Evolutionary conservation across 1,139 yeast species (phyloP), one percentile per base, ranked within the genome.

Genomic region (Sugiyamaella japonica): DNA sequence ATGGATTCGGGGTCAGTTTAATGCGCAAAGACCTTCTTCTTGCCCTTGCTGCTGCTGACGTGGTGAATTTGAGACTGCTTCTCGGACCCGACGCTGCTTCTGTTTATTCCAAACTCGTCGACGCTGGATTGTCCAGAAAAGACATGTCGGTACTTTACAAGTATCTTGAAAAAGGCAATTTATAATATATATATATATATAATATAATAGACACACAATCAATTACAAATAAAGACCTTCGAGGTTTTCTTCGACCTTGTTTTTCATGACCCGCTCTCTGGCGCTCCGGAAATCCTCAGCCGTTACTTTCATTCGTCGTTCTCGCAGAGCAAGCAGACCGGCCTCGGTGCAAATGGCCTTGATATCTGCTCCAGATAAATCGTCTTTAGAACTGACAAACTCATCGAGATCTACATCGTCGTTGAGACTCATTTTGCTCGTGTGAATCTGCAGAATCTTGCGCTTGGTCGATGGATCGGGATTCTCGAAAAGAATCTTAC

Each of bases 291-390:
- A 95, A 71, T 95, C 99, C 59, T 89, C 91, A 29, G 95, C 95
- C 49, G 91, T 89, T 42, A 95, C 99, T 76, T 89, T 95, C 98
- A 93, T 93, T 76, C 99, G 85, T 73, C 99, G 86, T 73, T 95
- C 99, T 74, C 99, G 83, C 69, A 95, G 79, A 5, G 99, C 99
- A 66, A 93, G 79, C 68, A 95, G 78, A 55, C 99, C 99, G 1
- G 98, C 98, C 72, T 93, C 98, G 1, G 99, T 91, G 73, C 98
- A 91, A 75, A 95, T 88, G 31, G 99, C 99, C 76, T 93, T 93
- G 66, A 93, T 93, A 72, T 95, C 99, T 9, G 99, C 99, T 56
- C 99, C 99, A 15, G 97, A 88, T 60, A 93, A 77, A 62, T 93
- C 99, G 70, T 93, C 99, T 76, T 93, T 95, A 13, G 95, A 81